phyloP scores from a whole-genome alignment of 2,329 filamentous ascomycete genomes.

The Clarireedia paspali region DNA sequence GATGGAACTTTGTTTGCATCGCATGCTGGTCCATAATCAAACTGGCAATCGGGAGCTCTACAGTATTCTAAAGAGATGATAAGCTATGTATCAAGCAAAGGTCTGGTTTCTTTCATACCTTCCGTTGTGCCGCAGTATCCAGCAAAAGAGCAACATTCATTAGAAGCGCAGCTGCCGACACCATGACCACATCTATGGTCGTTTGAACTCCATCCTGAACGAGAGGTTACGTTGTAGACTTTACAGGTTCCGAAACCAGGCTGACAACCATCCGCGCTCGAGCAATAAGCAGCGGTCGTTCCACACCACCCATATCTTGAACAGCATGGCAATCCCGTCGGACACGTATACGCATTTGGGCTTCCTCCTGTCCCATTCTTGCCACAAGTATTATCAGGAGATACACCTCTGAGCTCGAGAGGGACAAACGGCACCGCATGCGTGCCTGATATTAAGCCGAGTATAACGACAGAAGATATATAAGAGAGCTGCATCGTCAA shows the following conservation, averaged over 20 bases:
- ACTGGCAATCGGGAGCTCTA: slow-evolving; percentile 14
- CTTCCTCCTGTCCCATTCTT: slow-evolving; percentile 2
- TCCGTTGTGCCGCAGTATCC: slow-evolving; percentile 11
- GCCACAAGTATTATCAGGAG: slow-evolving; percentile 15
- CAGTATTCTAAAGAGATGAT: slow-evolving; percentile 13
- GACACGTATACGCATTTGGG: slow-evolving; percentile 20
- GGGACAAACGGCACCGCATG: neutral
- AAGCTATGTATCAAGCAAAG: neutral
- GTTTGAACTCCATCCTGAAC: slow-evolving; percentile 32
- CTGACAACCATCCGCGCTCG: slow-evolving; percentile 17
- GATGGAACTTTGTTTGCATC: slow-evolving; percentile 47
- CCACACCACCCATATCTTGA: slow-evolving; percentile 21
- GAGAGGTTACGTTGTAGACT: slow-evolving; percentile 38
- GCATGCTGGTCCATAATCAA: slow-evolving; percentile 32
- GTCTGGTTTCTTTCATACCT: neutral
- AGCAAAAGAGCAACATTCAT: slow-evolving; percentile 13
- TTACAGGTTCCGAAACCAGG: slow-evolving; percentile 9
- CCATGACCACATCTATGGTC: slow-evolving; percentile 36
- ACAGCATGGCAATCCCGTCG: slow-evolving; percentile 22
- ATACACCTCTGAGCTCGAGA: neutral
- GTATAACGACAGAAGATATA: neutral
- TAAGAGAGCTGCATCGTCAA: neutral
- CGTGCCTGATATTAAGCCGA: neutral
- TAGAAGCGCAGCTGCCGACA: slow-evolving; percentile 6
- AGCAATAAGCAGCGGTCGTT: slow-evolving; percentile 6